A percentile compares a stretch with the other conserved stretches of the same genome.
Evolutionary conservation across 2,329 filamentous ascomycete genomes (phyloP).

Genomic region (Pseudogymnoascus sp.): DNA sequence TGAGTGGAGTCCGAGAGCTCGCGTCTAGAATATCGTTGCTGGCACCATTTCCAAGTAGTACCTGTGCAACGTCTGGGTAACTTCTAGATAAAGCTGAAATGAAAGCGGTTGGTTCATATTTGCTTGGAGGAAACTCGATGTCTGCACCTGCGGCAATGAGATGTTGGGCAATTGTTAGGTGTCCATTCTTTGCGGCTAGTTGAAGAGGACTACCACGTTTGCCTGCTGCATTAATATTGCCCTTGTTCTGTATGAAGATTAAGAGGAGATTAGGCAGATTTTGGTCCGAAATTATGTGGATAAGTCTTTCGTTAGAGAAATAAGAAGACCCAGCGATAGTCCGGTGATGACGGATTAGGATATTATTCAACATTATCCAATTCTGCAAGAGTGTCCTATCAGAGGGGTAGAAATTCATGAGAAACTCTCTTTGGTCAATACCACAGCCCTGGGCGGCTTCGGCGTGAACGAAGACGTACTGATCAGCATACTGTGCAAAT

Average conservation of each 20-base stretch:
- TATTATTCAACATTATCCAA: not conserved
- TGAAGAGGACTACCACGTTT: not conserved
- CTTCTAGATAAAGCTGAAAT: not conserved
- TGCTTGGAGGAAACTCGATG: not conserved
- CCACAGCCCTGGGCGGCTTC: conserved; percentile 27
- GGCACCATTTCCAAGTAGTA: not conserved
- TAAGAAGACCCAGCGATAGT: not conserved
- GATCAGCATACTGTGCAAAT: conserved; percentile 37
- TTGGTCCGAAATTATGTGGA: not conserved
- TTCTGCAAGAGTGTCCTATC: not conserved
- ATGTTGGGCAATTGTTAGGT: not conserved
- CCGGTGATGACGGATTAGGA: not conserved
- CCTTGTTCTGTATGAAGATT: not conserved
- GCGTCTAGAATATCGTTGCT: not conserved
- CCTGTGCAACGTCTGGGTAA: not conserved
- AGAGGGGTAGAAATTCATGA: not conserved
- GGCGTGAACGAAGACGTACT: conserved; percentile 34
- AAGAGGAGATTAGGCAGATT: not conserved
- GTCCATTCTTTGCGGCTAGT: not conserved
- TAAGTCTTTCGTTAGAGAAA: not conserved
- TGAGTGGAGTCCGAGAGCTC: not conserved
- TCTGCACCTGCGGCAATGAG: not conserved
- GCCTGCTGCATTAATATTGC: not conserved
- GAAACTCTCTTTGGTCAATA: not conserved
- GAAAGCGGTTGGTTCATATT: not conserved